These are phyloP conservation scores for Tuber borchii DNA, from an alignment of 495 filamentous ascomycete species.

Conservation along the genomic window DNA sequence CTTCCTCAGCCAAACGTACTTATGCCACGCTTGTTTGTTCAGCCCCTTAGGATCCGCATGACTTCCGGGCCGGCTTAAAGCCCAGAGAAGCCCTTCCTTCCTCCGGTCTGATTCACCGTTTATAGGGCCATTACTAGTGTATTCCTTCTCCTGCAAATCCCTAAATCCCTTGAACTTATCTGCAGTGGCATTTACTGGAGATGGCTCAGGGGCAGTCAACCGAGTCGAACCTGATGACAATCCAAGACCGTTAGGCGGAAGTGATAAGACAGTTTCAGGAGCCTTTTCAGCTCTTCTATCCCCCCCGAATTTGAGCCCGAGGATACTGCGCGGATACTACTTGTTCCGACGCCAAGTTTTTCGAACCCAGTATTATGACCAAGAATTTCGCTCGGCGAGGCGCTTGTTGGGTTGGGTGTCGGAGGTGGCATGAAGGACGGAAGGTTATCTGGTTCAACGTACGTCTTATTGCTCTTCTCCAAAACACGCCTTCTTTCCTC, in stretches of 20 bases:
- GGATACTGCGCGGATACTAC: constrained; percentile 38
- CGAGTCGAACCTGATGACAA: constrained; percentile 31
- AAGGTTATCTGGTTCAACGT: constrained; percentile 64
- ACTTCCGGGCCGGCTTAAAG: constrained; percentile 82
- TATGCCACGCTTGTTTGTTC: constrained; percentile 98
- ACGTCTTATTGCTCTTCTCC: constrained; percentile 80
- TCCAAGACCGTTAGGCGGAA: constrained; percentile 29
- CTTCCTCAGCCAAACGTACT: constrained; percentile 57
- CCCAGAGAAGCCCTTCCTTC: constrained; percentile 94
- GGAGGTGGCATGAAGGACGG: constrained; percentile 39
- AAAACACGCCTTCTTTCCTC: constrained; percentile 84
- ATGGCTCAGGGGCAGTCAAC: constrained; percentile 43
- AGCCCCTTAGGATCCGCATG: constrained; percentile 91
- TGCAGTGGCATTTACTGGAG: constrained; percentile 41
- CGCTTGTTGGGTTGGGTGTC: constrained; percentile 18
- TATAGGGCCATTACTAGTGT: constrained; percentile 46
- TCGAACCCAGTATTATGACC: constrained; percentile 40
- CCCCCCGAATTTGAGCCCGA: constrained; percentile 33
- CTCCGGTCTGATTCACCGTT: constrained; percentile 51
- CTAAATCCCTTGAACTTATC: constrained; percentile 79
- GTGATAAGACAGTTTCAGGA: constrained; percentile 35
- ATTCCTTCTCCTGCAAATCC: constrained; percentile 77
- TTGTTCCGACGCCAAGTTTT: constrained; percentile 39
- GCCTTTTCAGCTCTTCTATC: constrained; percentile 2
- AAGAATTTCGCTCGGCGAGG: constrained; percentile 37